Percentiles rank a stretch among this genome's conserved stretches.
Conservation (phyloP, 768 basidiomycete species). For the Boletus subparvulus region DNA sequence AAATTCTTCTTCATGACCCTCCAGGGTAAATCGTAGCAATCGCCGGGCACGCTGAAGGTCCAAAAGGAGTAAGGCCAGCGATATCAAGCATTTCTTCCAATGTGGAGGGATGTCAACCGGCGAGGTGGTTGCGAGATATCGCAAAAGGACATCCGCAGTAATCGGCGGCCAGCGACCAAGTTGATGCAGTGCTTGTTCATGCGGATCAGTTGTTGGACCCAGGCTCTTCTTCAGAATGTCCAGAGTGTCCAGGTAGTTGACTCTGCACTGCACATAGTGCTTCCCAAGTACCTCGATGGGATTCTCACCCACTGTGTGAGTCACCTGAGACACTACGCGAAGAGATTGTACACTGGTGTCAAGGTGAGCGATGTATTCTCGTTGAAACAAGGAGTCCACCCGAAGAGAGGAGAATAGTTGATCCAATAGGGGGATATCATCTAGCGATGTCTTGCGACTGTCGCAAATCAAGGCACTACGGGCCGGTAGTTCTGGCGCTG, state of each 20-base stretch:
- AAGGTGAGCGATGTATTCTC: neutral
- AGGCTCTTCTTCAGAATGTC: neutral
- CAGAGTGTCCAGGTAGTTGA: neutral
- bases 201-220: neutral
- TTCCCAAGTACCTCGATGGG: neutral
- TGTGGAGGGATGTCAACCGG: neutral
- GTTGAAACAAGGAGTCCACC: neutral
- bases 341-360: neutral
- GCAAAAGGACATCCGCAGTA: neutral
- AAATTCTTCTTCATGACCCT: neutral
- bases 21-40: neutral
- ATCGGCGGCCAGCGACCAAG: neutral
- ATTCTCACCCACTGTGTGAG: neutral
- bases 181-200: slow-evolving; percentile 8
- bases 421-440: neutral
- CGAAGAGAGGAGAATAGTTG: neutral
- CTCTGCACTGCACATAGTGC: neutral
- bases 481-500: neutral
- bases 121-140: neutral
- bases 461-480: neutral
- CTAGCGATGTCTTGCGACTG: neutral
- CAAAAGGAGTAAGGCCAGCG: neutral
- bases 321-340: neutral
- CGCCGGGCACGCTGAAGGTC: neutral
- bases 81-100: neutral